A percentile compares a stretch with the other conserved stretches of the same genome.
phyloP scores from a whole-genome alignment of 768 basidiomycete genomes.

The Antrodiella citrinella region DNA sequence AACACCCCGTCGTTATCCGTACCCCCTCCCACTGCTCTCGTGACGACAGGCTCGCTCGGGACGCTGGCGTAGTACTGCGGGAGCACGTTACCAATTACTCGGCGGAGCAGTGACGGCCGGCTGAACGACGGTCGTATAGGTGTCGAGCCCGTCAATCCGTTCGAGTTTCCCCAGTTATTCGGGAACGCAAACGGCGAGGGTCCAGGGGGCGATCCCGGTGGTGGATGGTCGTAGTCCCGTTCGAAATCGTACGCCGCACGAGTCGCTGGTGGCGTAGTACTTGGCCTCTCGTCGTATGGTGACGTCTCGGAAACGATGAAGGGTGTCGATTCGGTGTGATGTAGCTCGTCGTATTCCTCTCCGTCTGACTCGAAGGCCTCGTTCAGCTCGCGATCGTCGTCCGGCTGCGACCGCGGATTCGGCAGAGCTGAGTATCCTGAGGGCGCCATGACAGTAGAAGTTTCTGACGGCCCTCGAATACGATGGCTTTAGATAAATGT shows the following conservation, averaged over 20 bases:
- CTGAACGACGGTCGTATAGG: slow-evolving; percentile 30
- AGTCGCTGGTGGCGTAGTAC: slow-evolving; percentile 5
- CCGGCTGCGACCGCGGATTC: slow-evolving; percentile 35
- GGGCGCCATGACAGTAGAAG: slow-evolving; percentile 29
- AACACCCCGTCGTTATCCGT: slow-evolving; percentile 91
- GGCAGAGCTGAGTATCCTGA: slow-evolving; percentile 46
- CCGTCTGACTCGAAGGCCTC: slow-evolving; percentile 61
- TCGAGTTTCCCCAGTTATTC: slow-evolving; percentile 67
- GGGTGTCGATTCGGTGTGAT: slow-evolving; percentile 28
- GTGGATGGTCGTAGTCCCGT: slow-evolving; percentile 59
- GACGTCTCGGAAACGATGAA: slow-evolving; percentile 23
- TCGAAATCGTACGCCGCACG: slow-evolving; percentile 72
- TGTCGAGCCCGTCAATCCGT: slow-evolving; percentile 50
- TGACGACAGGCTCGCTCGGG: slow-evolving; percentile 27
- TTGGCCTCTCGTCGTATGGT: slow-evolving; percentile 13
- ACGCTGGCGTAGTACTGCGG: slow-evolving; percentile 58
- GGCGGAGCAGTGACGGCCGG: slow-evolving; percentile 45
- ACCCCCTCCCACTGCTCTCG: slow-evolving; percentile 46
- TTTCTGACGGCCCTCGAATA: background rate
- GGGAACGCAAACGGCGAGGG: slow-evolving; percentile 50
- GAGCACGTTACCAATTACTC: slow-evolving; percentile 51
- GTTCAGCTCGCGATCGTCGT: slow-evolving; percentile 56
- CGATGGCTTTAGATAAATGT: background rate
- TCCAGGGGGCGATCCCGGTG: slow-evolving; percentile 71
- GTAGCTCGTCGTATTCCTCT: slow-evolving; percentile 45